Evolutionary conservation across 805 yeast genomes (phyloP), one percentile per base, ranked within the genome.

Genomic region (Yarrowia yakushimensis): DNA sequence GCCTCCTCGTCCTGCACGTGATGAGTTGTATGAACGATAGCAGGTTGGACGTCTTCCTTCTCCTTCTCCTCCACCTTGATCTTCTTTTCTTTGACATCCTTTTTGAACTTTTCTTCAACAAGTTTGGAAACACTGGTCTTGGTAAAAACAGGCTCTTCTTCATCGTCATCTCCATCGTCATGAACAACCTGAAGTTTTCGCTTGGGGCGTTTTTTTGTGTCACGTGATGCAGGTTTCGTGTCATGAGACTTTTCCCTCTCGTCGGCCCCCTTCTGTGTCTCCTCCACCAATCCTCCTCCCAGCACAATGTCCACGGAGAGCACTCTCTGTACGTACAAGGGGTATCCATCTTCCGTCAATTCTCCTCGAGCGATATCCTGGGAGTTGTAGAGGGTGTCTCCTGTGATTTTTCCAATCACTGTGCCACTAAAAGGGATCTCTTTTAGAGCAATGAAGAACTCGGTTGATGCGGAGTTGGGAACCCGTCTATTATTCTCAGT

Each of bases 331-430:
- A 48, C 57, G 23, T 33, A 48, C 57, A 48, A n/a, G 8, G 57
- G 57, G 10, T 48, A 48, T 4, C 57, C 57, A n/a, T 48, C 60
- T 37, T 54, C 46, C 0, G 46, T 54, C 27, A 36, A 22, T 22
- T 72, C 75, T 43, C 78, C 62, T 39, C 80, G 81, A 3, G 77
- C 70, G 5, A 86, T 83, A 50, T 76, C 75, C 34, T 80, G 70
- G 13, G 84, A 79, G 30, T 76, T 81, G 72, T 78, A 87, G 4
- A 83, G 77, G 0, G 85, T 75, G 33, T 82, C 82, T 3, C 83
- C 88, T 2, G 79, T 79, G 13, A 86, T 74, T 64, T 81, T 80
- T 2, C 92, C 93, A 66, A 86, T 77, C 22, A 84, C 67, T 13
- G 84, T 77, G 65, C 75, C 71, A 3, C 39, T 39, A 10, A 55